Conservation (phyloP, 1,284 basidiomycete genomes). For the Mycosarcoma maydis region DNA sequence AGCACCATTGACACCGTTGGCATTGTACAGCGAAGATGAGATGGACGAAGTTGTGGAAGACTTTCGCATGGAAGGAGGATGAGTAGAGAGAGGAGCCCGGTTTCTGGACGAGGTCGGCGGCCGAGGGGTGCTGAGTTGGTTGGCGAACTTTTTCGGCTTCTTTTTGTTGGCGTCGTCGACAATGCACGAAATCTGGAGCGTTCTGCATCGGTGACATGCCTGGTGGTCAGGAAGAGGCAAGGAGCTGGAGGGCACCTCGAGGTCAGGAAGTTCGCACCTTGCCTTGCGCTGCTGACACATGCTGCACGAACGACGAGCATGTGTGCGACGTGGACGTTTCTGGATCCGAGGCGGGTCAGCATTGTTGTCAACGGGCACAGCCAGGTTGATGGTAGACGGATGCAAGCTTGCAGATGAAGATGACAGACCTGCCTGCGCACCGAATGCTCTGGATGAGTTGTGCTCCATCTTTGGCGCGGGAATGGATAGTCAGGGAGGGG, state of each 20-base stretch:
- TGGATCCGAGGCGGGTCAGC: conserved; percentile 22
- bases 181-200: conserved; percentile 40
- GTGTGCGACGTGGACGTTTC: conserved; percentile 37
- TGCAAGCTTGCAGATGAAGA: neutral
- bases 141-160: conserved; percentile 15
- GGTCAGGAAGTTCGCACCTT: conserved; percentile 40
- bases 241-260: conserved; percentile 32
- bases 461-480: neutral
- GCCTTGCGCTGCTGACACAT: conserved; percentile 50
- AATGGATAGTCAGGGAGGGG: too few species aligned
- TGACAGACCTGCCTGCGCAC: neutral
- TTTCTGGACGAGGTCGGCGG: neutral
- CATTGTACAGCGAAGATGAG: conserved; percentile 8
- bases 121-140: neutral
- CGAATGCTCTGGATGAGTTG: neutral
- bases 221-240: conserved; percentile 34
- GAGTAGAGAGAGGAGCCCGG: neutral
- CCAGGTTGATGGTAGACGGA: neutral
- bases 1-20: conserved; percentile 7
- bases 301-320: conserved; percentile 41
- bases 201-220: conserved; percentile 34
- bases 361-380: conserved; percentile 2
- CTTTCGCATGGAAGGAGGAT: conserved; percentile 10
- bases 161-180: conserved; percentile 42
- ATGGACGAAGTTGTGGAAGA: conserved; percentile 21